Evolutionary conservation across 2,329 filamentous ascomycete species (phyloP), one percentile per base, ranked within the genome.

Genomic region (Trichothecium roseum): DNA sequence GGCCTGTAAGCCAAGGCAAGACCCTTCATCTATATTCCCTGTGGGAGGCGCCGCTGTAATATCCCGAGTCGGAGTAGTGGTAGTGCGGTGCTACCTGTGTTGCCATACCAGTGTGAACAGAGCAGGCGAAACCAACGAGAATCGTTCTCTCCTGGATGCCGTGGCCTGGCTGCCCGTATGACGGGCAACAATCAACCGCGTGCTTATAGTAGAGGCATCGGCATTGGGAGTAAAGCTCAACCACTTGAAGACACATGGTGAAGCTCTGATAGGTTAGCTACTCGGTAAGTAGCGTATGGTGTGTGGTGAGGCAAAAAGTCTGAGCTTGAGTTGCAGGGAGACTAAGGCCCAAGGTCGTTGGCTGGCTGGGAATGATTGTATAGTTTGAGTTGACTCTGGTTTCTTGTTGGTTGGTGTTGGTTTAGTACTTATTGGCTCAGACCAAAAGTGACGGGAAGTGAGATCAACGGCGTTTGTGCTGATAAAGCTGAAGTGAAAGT

Each of bases 171-270:
- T 81, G 78, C 41, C 81, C 83, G 54, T 86, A 85, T 26, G 75
- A 68, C 33, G 77, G 68, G 55, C 87, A 94, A 41, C 83, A 81
- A 52, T 94, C 87, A 48, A 94, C 71, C 32, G 84, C 78, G 56
- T 94, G 88, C 52, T 81, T 72, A 66, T 89, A 85, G 68, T 94
- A 93, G 48, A 89, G 70, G 62, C 87, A 94, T 44, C 78, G 74
- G 69, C 87, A 94, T 37, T 81, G 84, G 37, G 86, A 79, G 66
- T 87, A 94, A 40, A 84, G 72, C 59, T 94, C 87, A 49, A 89
- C 68, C 42, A 94, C 63, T 62, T 88, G 84, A 53, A 85, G 88
- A 54, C 87, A 94, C 87, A 94, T 94, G 42, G 45, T 68, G 10
- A 24, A 10, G 20, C 32, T 44, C 31, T 4, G 10, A 10, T 6